These are phyloP conservation scores for Fistulifera solaris DNA, from an alignment of 108 stramenopile species.

Conservation along the genomic window DNA sequence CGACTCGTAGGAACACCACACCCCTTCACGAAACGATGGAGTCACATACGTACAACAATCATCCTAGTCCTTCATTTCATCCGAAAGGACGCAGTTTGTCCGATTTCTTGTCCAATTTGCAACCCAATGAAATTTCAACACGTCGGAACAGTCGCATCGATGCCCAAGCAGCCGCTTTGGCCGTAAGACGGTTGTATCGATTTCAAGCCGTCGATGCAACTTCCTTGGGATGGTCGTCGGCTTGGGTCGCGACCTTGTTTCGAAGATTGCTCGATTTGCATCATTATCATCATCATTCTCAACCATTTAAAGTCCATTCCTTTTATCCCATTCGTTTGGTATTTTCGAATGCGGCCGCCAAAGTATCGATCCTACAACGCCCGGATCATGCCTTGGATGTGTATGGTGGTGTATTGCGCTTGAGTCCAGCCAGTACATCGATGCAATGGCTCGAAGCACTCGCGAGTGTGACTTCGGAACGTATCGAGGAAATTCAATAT, in stretches of 20 bases:
- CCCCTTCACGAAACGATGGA: too few relatives aligned
- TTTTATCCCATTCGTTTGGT: slow-evolving; percentile 77
- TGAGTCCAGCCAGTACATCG: slow-evolving; percentile 57
- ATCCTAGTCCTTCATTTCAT: too few relatives aligned
- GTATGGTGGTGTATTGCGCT: slow-evolving; percentile 42
- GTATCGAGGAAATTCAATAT: slow-evolving; percentile 20
- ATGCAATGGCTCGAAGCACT: slow-evolving; percentile 59
- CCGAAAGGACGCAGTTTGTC: slow-evolving; percentile 35
- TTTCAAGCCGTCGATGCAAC: slow-evolving; percentile 71
- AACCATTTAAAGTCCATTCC: slow-evolving; percentile 36
- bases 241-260: slow-evolving; percentile 43
- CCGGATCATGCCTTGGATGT: slow-evolving; percentile 34
- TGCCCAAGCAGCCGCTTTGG: slow-evolving; percentile 57
- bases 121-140: slow-evolving; percentile 35
- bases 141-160: slow-evolving; percentile 48
- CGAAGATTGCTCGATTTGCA: slow-evolving; percentile 31
- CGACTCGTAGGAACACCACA: too few relatives aligned
- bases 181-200: slow-evolving; percentile 49
- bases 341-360: slow-evolving; percentile 11
- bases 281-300: slow-evolving; percentile 44
- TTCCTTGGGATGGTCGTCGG: slow-evolving; percentile 63
- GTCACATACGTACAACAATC: slow-evolving; percentile 22
- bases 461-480: slow-evolving; percentile 32
- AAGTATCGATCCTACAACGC: background rate
- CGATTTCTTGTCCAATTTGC: slow-evolving; percentile 30